phyloP scores from a whole-genome alignment of 1,284 basidiomycete species.

The Moesziomyces sp. region DNA sequence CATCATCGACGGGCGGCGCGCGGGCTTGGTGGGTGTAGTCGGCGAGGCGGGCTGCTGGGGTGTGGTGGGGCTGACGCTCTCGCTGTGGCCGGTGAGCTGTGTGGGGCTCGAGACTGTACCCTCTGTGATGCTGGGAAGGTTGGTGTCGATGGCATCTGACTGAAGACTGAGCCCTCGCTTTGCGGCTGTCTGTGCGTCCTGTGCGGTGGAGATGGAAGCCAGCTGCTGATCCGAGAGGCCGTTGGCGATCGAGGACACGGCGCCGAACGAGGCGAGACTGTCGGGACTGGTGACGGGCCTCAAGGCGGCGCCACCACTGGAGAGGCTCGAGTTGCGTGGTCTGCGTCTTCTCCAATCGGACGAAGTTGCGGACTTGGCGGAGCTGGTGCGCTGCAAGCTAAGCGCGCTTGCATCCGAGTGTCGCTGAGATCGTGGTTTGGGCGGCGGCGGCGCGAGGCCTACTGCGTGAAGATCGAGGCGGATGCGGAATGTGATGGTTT shows the following conservation, averaged over 20 bases:
- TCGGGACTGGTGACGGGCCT: slow-evolving; percentile 26
- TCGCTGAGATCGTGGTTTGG: slow-evolving; percentile 24
- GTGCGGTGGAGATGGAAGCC: background rate
- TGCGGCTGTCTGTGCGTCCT: background rate
- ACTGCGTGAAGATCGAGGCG: slow-evolving; percentile 60
- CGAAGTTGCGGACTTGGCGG: slow-evolving; percentile 24
- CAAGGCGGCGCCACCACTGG: slow-evolving; percentile 16
- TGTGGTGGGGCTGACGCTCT: too few relatives aligned
- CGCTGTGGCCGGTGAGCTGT: too few relatives aligned
- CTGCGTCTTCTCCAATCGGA: slow-evolving; percentile 32
- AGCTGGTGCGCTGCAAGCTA: slow-evolving; percentile 22
- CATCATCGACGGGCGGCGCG: slow-evolving; percentile 45
- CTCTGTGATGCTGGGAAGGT: slow-evolving; percentile 32
- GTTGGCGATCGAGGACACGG: slow-evolving; percentile 13
- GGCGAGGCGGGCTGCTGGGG: slow-evolving; percentile 18
- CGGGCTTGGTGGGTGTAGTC: slow-evolving; percentile 4
- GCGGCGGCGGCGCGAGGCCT: slow-evolving; percentile 47
- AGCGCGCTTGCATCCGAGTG: slow-evolving; percentile 8
- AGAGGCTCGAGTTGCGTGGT: slow-evolving; percentile 22
- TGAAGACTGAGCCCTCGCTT: slow-evolving; percentile 6
- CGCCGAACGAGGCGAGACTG: slow-evolving; percentile 27
- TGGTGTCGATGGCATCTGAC: slow-evolving; percentile 11
- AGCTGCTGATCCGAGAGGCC: slow-evolving; percentile 16
- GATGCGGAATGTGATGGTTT: slow-evolving; percentile 40
- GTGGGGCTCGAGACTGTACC: slow-evolving; percentile 17